These are phyloP conservation scores for Monosporozyma unispora DNA, from an alignment of 805 yeast species.

Conservation along the genomic window DNA sequence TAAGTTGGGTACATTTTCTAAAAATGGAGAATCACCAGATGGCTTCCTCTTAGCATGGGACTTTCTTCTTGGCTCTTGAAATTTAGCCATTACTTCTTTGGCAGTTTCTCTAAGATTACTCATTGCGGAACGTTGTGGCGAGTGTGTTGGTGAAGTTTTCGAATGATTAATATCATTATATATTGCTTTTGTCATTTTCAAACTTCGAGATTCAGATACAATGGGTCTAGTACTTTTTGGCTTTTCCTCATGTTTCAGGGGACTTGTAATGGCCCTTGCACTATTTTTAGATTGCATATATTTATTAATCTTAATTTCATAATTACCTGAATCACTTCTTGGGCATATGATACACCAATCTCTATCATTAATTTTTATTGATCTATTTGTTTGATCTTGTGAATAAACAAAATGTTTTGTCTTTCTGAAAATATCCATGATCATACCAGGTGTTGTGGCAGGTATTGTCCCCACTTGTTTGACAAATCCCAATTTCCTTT, in stretches of 20 bases:
- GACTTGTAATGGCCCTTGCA: background rate
- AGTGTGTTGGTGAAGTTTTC: background rate
- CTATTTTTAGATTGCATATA: no score
- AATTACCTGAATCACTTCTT: conserved; percentile 17
- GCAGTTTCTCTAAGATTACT: background rate
- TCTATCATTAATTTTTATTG: conserved; percentile 18
- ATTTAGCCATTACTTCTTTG: background rate
- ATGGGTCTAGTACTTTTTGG: background rate
- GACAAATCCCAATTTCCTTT: conserved; percentile 27
- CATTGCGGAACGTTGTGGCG: background rate
- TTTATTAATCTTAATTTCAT: conserved; percentile 8
- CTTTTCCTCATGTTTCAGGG: background rate
- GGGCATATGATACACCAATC: conserved; percentile 31
- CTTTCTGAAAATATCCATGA: conserved; percentile 20
- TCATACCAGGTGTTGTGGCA: conserved; percentile 26
- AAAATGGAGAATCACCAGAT: background rate
- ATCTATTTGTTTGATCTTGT: background rate
- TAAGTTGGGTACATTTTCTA: background rate
- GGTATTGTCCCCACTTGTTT: conserved; percentile 26
- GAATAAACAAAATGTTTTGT: background rate
- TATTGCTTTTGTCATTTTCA: background rate
- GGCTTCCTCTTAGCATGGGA: background rate
- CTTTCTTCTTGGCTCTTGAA: background rate
- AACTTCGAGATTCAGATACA: background rate
- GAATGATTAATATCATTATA: background rate